phyloP scores from a whole-genome alignment of 805 yeast species.

The Lipomyces lipofer region DNA sequence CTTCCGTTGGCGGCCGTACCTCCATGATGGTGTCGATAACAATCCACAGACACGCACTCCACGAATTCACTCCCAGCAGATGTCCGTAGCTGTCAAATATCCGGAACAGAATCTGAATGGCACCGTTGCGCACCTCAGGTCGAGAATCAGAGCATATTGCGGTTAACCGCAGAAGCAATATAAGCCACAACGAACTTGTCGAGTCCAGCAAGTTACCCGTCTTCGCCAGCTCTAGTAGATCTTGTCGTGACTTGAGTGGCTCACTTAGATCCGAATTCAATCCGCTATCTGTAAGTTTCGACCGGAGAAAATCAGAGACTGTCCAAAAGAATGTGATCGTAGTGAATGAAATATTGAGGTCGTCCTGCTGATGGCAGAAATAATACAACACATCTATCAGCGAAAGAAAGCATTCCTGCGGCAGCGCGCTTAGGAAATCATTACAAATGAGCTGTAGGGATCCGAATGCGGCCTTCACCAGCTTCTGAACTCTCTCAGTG shows the following conservation, averaged over 20 bases:
- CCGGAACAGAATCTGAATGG: conserved; percentile 84
- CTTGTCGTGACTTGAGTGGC: conserved; percentile 19
- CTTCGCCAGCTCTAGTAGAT: conserved; percentile 15
- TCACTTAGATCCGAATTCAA: conserved; percentile 23
- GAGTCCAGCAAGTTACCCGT: conserved; percentile 12
- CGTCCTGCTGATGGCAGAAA: conserved; percentile 69
- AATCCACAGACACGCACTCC: conserved; percentile 67
- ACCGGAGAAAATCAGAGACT: conserved; percentile 72
- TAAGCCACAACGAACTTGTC: conserved; percentile 55
- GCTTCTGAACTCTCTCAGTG: conserved; percentile 17
- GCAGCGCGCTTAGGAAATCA: conserved; percentile 75
- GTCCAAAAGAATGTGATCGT: conserved; percentile 92
- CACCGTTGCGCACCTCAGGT: conserved; percentile 83
- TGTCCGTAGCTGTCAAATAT: conserved; percentile 72
- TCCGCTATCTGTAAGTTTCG: conserved; percentile 21
- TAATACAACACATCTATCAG: conserved; percentile 71
- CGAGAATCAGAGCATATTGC: conserved; percentile 64
- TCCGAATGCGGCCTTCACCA: conserved; percentile 61
- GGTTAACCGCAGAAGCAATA: conserved; percentile 62
- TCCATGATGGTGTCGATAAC: conserved; percentile 52
- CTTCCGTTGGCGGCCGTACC: conserved; percentile 30
- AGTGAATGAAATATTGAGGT: conserved; percentile 85
- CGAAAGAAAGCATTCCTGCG: conserved; percentile 59
- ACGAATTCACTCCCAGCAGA: conserved; percentile 50
- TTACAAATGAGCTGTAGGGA: conserved; percentile 81